Conservation (phyloP, 768 basidiomycete species). For the Coprinellus micaceus region DNA sequence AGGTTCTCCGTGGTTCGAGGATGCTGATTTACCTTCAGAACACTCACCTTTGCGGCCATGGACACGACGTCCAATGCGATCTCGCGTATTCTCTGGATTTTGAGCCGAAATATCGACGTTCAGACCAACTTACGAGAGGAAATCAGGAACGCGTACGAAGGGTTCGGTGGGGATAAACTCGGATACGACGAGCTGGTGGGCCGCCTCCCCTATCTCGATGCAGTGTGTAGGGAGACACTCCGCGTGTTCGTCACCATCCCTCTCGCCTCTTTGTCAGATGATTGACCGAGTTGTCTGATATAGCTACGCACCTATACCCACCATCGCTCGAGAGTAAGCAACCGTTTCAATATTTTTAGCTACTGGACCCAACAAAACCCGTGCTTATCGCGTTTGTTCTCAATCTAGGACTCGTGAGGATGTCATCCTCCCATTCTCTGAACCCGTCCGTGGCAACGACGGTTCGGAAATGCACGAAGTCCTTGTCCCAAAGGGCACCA, state of each 20-base stretch:
- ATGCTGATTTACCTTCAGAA: constrained; percentile 15
- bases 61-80: constrained; percentile 41
- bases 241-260: constrained; percentile 25
- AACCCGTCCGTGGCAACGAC: constrained; percentile 15
- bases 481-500: constrained; percentile 35
- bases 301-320: constrained; percentile 25
- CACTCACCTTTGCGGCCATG: constrained; percentile 37
- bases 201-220: constrained; percentile 36
- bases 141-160: constrained; percentile 25
- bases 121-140: constrained; percentile 37
- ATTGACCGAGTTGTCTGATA: not conserved
- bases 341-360: not conserved
- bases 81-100: constrained; percentile 27
- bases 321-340: constrained; percentile 17
- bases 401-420: not conserved
- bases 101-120: constrained; percentile 30
- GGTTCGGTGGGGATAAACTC: constrained; percentile 21
- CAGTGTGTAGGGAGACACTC: constrained; percentile 38
- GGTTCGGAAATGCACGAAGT: constrained; percentile 33
- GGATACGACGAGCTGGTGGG: constrained; percentile 37
- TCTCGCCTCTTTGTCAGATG: not conserved
- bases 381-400: not conserved
- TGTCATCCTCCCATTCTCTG: not conserved
- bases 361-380: not conserved
- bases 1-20: too few species aligned